These are phyloP conservation scores for Coemansia sp. DNA, from an alignment of 192 early-diverging fungal species.

Conservation along the genomic window DNA sequence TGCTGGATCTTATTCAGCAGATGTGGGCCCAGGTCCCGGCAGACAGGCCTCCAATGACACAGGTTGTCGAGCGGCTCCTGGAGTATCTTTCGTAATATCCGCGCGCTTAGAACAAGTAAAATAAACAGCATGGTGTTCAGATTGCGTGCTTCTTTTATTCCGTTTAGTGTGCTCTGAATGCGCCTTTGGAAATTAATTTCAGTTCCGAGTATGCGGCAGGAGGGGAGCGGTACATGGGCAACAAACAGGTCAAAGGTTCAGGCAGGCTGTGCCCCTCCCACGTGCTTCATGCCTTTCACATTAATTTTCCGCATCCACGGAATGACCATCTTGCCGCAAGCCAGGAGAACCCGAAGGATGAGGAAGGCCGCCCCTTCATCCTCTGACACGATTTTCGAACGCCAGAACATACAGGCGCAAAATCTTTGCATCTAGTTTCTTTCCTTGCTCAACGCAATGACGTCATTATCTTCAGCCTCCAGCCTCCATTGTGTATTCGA, in stretches of 20 bases:
- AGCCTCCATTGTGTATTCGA: not conserved
- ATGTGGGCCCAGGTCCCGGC: constrained; percentile 73
- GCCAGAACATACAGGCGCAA: too few species aligned
- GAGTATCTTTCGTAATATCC: constrained; percentile 61
- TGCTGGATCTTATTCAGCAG: constrained; percentile 65
- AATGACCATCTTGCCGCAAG: too few species aligned
- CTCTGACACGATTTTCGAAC: too few species aligned
- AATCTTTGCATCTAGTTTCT: too few species aligned
- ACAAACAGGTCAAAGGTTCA: too few species aligned
- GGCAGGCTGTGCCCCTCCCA: too few species aligned
- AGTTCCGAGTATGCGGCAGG: not conserved
- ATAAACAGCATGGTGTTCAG: not conserved
- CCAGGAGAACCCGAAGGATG: too few species aligned
- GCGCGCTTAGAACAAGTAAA: not conserved
- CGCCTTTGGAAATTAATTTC: not conserved
- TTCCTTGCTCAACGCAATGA: not conserved
- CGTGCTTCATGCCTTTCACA: too few species aligned
- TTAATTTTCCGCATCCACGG: too few species aligned
- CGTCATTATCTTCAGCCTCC: not conserved
- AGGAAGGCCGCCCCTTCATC: too few species aligned
- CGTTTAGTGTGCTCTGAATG: not conserved
- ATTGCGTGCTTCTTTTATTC: not conserved
- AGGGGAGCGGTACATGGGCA: too few species aligned
- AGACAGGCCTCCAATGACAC: constrained; percentile 68
- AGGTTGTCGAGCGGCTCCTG: constrained; percentile 71